Evolutionary conservation across 257 asterid genomes (phyloP).

Genomic region (Nicotiana tabacum): DNA sequence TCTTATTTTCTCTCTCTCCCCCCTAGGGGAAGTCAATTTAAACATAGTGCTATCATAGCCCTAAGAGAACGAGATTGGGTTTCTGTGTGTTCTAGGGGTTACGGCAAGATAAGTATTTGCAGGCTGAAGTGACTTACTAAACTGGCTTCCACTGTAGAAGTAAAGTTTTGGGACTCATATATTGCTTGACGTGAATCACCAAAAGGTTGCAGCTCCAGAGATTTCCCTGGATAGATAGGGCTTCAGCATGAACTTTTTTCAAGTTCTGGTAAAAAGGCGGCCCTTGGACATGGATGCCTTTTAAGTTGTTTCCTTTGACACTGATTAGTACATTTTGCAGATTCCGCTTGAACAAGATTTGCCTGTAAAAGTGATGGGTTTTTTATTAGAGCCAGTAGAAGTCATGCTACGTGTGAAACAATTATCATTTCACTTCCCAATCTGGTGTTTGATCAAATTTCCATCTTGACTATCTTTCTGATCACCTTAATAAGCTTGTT

Average conservation of each 20-base stretch:
- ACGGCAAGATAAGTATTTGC: neutral
- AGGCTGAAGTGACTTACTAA: neutral
- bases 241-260: neutral
- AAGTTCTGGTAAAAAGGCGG: neutral
- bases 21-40: neutral
- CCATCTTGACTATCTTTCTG: neutral
- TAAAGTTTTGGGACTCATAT: neutral
- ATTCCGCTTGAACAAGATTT: neutral
- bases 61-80: neutral
- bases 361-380: neutral
- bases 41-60: neutral
- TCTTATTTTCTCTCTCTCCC: neutral
- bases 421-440: conserved; percentile 3
- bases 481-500: neutral
- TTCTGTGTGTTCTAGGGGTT: neutral
- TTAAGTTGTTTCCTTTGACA: neutral
- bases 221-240: neutral
- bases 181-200: conserved; percentile 2
- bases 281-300: neutral
- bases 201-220: neutral
- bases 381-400: neutral
- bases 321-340: neutral
- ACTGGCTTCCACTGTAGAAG: neutral
- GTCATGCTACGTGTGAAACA: conserved; percentile 4
- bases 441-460: neutral